Evolutionary conservation across 495 filamentous ascomycete genomes (phyloP).

Genomic region (Venustampulla echinocandica): DNA sequence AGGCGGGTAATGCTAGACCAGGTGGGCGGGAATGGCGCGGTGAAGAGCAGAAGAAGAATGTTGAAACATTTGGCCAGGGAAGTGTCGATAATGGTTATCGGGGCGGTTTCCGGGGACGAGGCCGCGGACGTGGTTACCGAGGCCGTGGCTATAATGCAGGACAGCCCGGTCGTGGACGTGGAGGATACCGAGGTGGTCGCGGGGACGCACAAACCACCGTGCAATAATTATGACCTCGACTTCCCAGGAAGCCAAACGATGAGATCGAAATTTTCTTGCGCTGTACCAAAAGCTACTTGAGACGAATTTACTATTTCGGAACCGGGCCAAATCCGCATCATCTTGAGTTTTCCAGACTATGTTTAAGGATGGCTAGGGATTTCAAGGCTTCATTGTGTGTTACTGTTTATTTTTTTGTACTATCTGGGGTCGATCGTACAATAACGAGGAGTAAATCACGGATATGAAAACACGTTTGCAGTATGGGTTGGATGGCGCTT

Average conservation of each 20-base stretch:
- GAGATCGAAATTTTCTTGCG: constrained; percentile 12
- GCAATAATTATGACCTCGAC: constrained; percentile 13
- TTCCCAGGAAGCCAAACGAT: not conserved
- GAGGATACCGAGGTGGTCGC: constrained; percentile 19
- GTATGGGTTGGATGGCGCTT: constrained; percentile 9
- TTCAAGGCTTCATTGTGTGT: not conserved
- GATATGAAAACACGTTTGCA: constrained; percentile 15
- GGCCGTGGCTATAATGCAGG: constrained; percentile 35
- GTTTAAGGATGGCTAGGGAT: not conserved
- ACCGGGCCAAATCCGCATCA: constrained; percentile 4
- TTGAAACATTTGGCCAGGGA: constrained; percentile 98
- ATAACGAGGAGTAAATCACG: constrained; percentile 14
- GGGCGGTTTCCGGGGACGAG: constrained; percentile 60
- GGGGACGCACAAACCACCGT: constrained; percentile 12
- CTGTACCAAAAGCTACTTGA: constrained; percentile 19
- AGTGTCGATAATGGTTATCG: constrained; percentile 83
- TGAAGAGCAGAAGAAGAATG: constrained; percentile 89
- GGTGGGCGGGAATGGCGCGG: constrained; percentile 87
- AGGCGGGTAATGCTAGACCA: constrained; percentile 50
- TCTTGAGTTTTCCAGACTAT: not conserved
- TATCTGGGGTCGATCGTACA: too few species aligned
- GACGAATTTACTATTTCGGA: constrained; percentile 13
- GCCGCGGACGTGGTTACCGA: constrained; percentile 56
- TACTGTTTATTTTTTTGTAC: constrained; percentile 8
- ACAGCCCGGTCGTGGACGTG: constrained; percentile 21